Evolutionary conservation across 2,329 filamentous ascomycete species (phyloP), one percentile per base, ranked within the genome.

Genomic region (Dactylellina cionopaga): DNA sequence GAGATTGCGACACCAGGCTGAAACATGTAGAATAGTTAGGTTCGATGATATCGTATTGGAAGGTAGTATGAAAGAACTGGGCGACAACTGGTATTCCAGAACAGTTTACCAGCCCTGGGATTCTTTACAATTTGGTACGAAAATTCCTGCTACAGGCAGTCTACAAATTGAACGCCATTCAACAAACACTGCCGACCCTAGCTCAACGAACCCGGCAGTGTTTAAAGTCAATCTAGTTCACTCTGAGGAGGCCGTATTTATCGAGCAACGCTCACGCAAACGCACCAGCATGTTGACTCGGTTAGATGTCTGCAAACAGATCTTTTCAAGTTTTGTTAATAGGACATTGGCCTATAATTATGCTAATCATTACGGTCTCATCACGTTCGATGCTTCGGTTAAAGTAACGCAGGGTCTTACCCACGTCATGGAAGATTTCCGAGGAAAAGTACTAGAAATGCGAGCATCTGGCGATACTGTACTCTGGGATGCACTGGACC

Each of bases 261-360:
- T 55, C 15, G 22, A 37, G 6, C 5, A 37, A 25, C 6, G 27
- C 2, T 19, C 2, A 13, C 17, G n/a, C 2, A 15, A 4, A 22
- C 33, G n/a, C 9, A 31, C 37, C 2, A 27, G 24, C 27, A 31
- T 27, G 10, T 44, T 56, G 9, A 56, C 6, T 9, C 7, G 41
- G 41, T 74, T 81, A 7, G 79, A 79, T 43, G 79, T 80, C 2
- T 60, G 80, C 15, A 80, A 81, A 71, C 77, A 81, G 55, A 78
- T 80, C 73, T 81, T 81, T 58, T 77, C 80, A 41, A 77, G 79
- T 5, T 77, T 80, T 62, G 75, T 81, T 68, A 80, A 81, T 56
- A 75, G 80, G 3, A 74, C 79, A 0, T 74, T 81, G n/a, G 80
- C 80, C 1, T 80, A 81, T 60, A 76, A 76, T 29, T 80, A 78